phyloP scores from a whole-genome alignment of 768 basidiomycete genomes.

The Termitomyces sp. region DNA sequence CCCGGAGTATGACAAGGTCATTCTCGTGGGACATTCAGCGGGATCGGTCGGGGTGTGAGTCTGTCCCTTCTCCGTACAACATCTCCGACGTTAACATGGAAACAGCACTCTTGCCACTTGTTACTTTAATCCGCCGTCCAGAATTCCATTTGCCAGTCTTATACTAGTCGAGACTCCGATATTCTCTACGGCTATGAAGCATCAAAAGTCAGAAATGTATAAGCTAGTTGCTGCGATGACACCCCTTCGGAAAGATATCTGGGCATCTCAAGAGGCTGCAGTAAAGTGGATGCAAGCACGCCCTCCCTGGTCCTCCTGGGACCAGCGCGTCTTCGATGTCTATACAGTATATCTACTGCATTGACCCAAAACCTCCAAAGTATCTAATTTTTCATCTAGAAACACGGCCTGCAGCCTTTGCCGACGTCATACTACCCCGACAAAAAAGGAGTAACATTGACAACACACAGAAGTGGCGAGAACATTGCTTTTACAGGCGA shows the following conservation, averaged over 20 bases:
- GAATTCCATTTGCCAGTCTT: slow-evolving; percentile 18
- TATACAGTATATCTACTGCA: slow-evolving; percentile 15
- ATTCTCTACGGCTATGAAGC: slow-evolving; percentile 15
- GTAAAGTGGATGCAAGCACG: slow-evolving; percentile 18
- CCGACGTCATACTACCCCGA: slow-evolving; percentile 24
- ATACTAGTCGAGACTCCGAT: slow-evolving; percentile 24
- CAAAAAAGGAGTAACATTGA: slow-evolving; percentile 20
- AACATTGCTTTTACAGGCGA: slow-evolving; percentile 22
- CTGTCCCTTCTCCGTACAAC: not conserved
- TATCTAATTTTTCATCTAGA: slow-evolving; percentile 7
- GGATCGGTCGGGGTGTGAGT: slow-evolving; percentile 24
- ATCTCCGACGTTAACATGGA: slow-evolving; percentile 5
- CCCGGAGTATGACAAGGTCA: slow-evolving; percentile 17
- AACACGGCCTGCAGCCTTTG: slow-evolving; percentile 21
- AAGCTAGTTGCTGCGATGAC: slow-evolving; percentile 19
- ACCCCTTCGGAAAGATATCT: slow-evolving; percentile 19
- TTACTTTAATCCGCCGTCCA: slow-evolving; percentile 22
- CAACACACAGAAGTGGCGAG: slow-evolving; percentile 20
- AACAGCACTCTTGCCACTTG: slow-evolving; percentile 4
- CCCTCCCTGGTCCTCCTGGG: slow-evolving; percentile 21
- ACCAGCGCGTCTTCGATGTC: slow-evolving; percentile 19
- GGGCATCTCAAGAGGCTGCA: slow-evolving; percentile 20
- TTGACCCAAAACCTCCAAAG: not conserved
- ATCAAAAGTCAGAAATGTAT: slow-evolving; percentile 20
- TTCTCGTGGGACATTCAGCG: slow-evolving; percentile 28